Evolutionary conservation across 2,329 filamentous ascomycete genomes (phyloP).

Genomic region (Proliferodiscus dingleyae): DNA sequence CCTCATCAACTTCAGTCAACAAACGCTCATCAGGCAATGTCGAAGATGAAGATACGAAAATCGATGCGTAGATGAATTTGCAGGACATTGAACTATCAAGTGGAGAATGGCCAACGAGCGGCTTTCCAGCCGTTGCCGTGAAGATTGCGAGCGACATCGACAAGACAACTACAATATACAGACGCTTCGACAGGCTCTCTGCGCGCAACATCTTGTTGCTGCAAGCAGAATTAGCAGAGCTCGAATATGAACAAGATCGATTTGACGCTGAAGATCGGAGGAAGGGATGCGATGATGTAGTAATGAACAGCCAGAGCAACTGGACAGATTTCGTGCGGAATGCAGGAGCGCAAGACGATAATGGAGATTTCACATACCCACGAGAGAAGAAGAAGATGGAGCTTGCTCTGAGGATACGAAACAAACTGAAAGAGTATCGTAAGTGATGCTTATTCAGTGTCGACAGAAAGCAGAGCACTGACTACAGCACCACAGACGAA

Average conservation of each 20-base stretch:
- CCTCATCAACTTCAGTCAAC: too few relatives aligned
- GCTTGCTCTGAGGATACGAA: conserved; percentile 12
- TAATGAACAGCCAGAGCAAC: conserved; percentile 11
- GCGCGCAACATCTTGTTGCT: conserved; percentile 19
- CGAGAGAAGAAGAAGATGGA: conserved; percentile 11
- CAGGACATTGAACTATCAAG: too few relatives aligned
- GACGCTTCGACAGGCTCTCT: conserved; percentile 19
- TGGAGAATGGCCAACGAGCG: neutral
- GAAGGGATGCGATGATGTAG: neutral
- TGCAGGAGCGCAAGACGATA: conserved; percentile 4
- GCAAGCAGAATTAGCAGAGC: conserved; percentile 19
- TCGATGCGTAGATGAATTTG: too few relatives aligned
- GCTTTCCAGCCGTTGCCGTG: conserved; percentile 11
- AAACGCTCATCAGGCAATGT: too few relatives aligned
- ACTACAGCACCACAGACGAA: conserved; percentile 6
- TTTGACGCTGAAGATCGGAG: conserved; percentile 12
- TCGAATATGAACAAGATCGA: conserved; percentile 10
- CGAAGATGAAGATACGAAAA: too few relatives aligned
- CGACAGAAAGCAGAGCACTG: neutral
- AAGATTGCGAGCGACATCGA: conserved; percentile 16
- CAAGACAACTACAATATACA: conserved; percentile 18
- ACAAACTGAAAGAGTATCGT: conserved; percentile 18
- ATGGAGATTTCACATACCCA: too few relatives aligned
- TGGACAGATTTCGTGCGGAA: conserved; percentile 10
- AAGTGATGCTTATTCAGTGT: neutral